These are phyloP conservation scores for Aspergillus fumigatus DNA, from an alignment of 2,329 filamentous ascomycete genomes.

Conservation along the genomic window DNA sequence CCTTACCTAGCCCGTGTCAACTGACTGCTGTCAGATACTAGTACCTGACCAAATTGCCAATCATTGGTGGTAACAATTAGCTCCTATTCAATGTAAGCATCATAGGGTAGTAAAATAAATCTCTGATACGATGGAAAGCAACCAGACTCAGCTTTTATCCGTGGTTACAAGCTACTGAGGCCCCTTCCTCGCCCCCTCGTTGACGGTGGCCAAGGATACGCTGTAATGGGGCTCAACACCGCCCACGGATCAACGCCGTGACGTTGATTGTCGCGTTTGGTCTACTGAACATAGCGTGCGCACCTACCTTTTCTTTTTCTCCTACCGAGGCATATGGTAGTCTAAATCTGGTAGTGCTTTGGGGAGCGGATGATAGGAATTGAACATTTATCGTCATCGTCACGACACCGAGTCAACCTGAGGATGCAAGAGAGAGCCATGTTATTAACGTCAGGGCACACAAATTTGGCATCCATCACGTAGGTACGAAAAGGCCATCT, in stretches of 20 bases:
- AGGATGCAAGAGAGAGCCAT: no score
- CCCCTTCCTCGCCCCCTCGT: not conserved
- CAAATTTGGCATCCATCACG: no score
- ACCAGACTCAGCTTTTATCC: conserved; percentile 1
- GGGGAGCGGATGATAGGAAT: no score
- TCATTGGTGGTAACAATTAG: not conserved
- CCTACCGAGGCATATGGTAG: not conserved
- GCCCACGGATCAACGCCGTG: not conserved
- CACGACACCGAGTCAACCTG: no score
- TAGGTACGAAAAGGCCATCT: not conserved
- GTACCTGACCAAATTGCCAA: not conserved
- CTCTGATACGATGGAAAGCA: not conserved
- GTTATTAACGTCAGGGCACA: no score
- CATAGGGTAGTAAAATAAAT: not conserved
- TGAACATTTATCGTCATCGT: no score
- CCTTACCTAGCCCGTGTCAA: not conserved
- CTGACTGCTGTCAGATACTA: not conserved
- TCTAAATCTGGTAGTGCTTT: no score
- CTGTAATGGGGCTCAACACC: not conserved
- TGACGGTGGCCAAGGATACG: not conserved
- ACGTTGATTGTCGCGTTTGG: conserved; percentile 1
- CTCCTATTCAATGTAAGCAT: not conserved
- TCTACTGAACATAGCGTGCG: not conserved
- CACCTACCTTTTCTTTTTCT: not conserved
- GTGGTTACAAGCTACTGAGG: conserved; percentile 9